Evolutionary conservation across 345 rosid genomes (phyloP).

Genomic region (Draba incana): DNA sequence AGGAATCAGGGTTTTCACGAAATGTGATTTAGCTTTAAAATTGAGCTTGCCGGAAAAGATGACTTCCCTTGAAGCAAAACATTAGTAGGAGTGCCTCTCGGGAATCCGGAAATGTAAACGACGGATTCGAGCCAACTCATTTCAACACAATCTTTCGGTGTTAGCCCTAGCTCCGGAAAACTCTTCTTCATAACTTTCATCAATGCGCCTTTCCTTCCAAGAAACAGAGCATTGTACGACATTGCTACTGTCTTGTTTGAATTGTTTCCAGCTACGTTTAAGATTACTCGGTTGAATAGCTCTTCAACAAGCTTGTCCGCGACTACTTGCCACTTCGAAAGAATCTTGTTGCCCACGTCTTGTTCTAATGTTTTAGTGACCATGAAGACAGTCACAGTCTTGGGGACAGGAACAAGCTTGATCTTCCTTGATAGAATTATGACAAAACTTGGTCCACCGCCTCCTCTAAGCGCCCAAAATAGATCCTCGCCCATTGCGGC

Average conservation of each 20-base stretch:
- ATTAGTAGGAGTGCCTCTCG: constrained; percentile 40
- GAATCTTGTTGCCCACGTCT: constrained; percentile 41
- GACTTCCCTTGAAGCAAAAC: constrained; percentile 54
- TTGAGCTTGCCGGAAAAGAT: constrained; percentile 39
- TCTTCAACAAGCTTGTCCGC: constrained; percentile 52
- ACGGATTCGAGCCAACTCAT: constrained; percentile 63
- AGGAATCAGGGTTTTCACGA: constrained; percentile 36
- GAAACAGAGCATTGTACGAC: constrained; percentile 47
- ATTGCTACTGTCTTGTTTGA: constrained; percentile 43
- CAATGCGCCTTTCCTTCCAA: constrained; percentile 47
- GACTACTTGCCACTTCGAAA: constrained; percentile 56
- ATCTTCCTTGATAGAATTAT: constrained; percentile 60
- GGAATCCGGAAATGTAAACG: constrained; percentile 49
- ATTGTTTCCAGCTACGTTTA: constrained; percentile 24
- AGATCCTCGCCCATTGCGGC: constrained; percentile 64
- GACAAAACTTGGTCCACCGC: constrained; percentile 70
- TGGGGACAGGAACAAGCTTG: constrained; percentile 63
- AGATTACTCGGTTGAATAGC: constrained; percentile 51
- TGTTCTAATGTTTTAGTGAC: constrained; percentile 52
- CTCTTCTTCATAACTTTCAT: constrained; percentile 44
- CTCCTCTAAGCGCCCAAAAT: constrained; percentile 74
- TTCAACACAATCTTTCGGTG: constrained; percentile 47
- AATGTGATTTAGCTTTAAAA: constrained; percentile 64
- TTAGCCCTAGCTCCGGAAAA: constrained; percentile 63
- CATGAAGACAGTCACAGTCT: constrained; percentile 51